phyloP scores from a whole-genome alignment of 1,284 basidiomycete genomes.

The Mycosarcoma maydis region DNA sequence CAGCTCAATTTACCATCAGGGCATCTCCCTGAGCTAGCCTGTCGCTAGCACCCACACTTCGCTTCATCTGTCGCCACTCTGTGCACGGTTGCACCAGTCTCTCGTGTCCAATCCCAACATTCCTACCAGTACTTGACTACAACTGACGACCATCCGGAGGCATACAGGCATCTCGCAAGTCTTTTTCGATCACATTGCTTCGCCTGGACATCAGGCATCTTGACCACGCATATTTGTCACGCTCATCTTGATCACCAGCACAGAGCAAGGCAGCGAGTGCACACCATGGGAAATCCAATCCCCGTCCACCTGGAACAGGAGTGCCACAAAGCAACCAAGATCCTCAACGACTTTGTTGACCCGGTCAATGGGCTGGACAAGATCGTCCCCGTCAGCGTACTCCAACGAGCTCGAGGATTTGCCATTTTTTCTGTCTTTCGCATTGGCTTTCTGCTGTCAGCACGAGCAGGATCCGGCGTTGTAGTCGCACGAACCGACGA shows the following conservation, averaged over 20 bases:
- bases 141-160: too few species aligned
- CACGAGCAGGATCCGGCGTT: conserved; percentile 83
- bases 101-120: too few species aligned
- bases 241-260: neutral
- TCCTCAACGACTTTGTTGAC: conserved; percentile 62
- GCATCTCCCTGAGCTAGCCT: too few species aligned
- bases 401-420: conserved; percentile 80
- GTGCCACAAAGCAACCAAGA: conserved; percentile 70
- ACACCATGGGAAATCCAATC: conserved; percentile 63
- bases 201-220: too few species aligned
- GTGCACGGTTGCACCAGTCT: too few species aligned
- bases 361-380: conserved; percentile 61
- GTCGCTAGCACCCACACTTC: too few species aligned
- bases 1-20: too few species aligned
- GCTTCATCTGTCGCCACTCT: too few species aligned
- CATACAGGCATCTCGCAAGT: too few species aligned
- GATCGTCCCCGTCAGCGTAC: conserved; percentile 68
- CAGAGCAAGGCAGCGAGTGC: neutral
- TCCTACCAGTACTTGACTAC: too few species aligned
- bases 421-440: conserved; percentile 72
- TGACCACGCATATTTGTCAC: neutral
- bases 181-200: too few species aligned
- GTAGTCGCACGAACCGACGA: conserved; percentile 87
- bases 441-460: conserved; percentile 72
- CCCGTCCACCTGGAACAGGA: conserved; percentile 70